Evolutionary conservation across 768 basidiomycete species (phyloP).

Genomic region (Gloeopeniophorella convolvens): DNA sequence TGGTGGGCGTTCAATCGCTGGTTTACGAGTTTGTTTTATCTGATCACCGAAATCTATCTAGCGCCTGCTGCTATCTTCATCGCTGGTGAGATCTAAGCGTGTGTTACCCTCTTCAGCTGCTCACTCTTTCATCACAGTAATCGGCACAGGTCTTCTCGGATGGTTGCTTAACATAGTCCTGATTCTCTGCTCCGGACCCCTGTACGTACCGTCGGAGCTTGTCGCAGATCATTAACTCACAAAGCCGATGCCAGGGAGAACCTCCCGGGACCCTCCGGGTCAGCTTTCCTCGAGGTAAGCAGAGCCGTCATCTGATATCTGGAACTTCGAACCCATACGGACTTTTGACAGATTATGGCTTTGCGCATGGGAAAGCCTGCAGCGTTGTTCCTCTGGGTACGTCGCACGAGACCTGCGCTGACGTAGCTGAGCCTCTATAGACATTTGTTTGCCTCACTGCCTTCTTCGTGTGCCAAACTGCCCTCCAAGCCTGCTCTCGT

Average conservation of each 20-base stretch:
- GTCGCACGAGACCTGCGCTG: constrained; percentile 7
- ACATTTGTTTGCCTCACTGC: constrained; percentile 77
- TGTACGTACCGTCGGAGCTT: constrained; percentile 37
- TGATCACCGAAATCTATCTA: constrained; percentile 3
- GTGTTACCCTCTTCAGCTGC: constrained; percentile 36
- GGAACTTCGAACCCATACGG: not conserved
- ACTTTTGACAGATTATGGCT: constrained; percentile 52
- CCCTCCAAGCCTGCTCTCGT: constrained; percentile 76
- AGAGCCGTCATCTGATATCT: not conserved
- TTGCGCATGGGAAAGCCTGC: constrained; percentile 71
- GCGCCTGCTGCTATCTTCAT: constrained; percentile 14
- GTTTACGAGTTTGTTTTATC: not conserved
- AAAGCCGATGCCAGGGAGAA: constrained; percentile 36
- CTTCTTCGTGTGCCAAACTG: constrained; percentile 78
- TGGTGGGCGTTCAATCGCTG: constrained; percentile 30
- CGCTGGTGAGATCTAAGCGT: constrained; percentile 1
- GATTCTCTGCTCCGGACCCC: constrained; percentile 74
- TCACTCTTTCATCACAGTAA: constrained; percentile 61
- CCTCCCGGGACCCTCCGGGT: constrained; percentile 64
- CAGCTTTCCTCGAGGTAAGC: constrained; percentile 60
- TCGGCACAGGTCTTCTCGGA: constrained; percentile 71
- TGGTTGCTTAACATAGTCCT: constrained; percentile 86
- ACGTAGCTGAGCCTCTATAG: constrained; percentile 27
- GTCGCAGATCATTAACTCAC: not conserved
- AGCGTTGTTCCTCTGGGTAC: constrained; percentile 72